Evolutionary conservation across 345 rosid genomes (phyloP).

Genomic region (Anacardium occidentale): DNA sequence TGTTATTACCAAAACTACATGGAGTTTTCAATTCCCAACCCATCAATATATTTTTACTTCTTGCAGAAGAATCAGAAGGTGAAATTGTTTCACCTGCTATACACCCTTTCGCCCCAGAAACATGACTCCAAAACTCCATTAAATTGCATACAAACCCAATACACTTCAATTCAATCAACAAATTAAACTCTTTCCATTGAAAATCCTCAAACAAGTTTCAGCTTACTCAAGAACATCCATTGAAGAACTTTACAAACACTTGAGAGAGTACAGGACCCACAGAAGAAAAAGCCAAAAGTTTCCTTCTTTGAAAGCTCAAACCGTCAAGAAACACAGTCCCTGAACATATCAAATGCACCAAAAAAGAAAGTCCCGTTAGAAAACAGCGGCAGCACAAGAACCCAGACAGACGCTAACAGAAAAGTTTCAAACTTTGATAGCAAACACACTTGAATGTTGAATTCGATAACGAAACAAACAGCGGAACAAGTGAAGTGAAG

Average conservation of each 20-base stretch:
- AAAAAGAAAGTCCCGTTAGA: constrained; percentile 9
- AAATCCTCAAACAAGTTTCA: constrained; percentile 11
- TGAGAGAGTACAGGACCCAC: neutral
- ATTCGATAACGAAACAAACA: constrained; percentile 13
- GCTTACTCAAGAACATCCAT: neutral
- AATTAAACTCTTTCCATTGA: neutral
- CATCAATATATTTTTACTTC: constrained; percentile 29
- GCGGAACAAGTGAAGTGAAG: neutral
- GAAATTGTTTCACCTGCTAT: constrained; percentile 30
- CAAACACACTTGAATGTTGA: neutral
- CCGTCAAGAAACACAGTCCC: constrained; percentile 9
- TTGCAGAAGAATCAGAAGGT: constrained; percentile 30
- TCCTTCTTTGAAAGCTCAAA: constrained; percentile 5
- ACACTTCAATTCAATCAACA: constrained; percentile 15
- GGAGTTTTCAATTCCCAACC: constrained; percentile 33
- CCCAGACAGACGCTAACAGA: neutral
- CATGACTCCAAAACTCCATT: constrained; percentile 57
- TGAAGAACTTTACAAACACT: constrained; percentile 6
- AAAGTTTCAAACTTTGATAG: neutral
- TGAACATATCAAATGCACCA: constrained; percentile 19
- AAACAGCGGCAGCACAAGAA: constrained; percentile 1
- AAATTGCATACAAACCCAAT: constrained; percentile 9
- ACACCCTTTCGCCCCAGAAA: constrained; percentile 37
- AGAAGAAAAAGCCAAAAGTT: constrained; percentile 5
- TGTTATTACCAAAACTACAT: constrained; percentile 24